These are phyloP conservation scores for Kwoniella newhampshirensis DNA, from an alignment of 768 basidiomycete species.

Conservation along the genomic window DNA sequence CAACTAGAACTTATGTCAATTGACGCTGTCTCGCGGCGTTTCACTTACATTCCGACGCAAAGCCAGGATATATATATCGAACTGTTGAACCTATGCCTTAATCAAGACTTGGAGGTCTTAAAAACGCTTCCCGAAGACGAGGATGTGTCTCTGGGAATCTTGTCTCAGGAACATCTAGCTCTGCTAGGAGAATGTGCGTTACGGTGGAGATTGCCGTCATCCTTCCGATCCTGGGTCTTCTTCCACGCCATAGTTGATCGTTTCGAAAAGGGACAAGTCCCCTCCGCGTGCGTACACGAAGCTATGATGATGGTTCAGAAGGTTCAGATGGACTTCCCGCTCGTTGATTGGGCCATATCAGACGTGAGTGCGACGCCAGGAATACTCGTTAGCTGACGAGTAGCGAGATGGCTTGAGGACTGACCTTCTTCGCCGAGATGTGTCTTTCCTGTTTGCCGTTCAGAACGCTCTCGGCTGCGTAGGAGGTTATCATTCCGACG, in stretches of 20 bases:
- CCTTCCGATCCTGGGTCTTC: conserved; percentile 76
- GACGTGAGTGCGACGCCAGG: conserved; percentile 64
- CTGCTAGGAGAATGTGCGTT: conserved; percentile 83
- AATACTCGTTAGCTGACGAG: conserved; percentile 5
- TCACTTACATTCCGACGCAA: conserved; percentile 87
- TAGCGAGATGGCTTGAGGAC: conserved; percentile 20
- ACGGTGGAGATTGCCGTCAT: conserved; percentile 82
- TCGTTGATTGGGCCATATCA: conserved; percentile 72
- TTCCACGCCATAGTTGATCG: conserved; percentile 80
- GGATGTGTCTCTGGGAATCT: conserved; percentile 89
- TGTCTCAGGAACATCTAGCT: conserved; percentile 74
- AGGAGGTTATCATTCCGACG: conserved; percentile 26
- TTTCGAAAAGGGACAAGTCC: conserved; percentile 85
- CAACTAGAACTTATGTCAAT: conserved; percentile 16
- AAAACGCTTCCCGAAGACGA: conserved; percentile 81
- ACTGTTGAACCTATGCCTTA: conserved; percentile 76
- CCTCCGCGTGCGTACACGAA: conserved; percentile 90
- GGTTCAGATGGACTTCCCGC: conserved; percentile 66
- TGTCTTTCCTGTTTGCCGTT: conserved; percentile 25
- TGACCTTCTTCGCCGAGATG: conserved; percentile 16
- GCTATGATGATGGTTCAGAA: conserved; percentile 73
- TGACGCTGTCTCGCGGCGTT: conserved; percentile 57
- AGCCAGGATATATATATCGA: conserved; percentile 81
- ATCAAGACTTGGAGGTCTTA: conserved; percentile 84
- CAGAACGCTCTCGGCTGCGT: conserved; percentile 18